Percentiles rank a stretch among this genome's conserved stretches.
Conservation (phyloP, 2,329 filamentous ascomycete genomes). For the Exserohilum rostratum region DNA sequence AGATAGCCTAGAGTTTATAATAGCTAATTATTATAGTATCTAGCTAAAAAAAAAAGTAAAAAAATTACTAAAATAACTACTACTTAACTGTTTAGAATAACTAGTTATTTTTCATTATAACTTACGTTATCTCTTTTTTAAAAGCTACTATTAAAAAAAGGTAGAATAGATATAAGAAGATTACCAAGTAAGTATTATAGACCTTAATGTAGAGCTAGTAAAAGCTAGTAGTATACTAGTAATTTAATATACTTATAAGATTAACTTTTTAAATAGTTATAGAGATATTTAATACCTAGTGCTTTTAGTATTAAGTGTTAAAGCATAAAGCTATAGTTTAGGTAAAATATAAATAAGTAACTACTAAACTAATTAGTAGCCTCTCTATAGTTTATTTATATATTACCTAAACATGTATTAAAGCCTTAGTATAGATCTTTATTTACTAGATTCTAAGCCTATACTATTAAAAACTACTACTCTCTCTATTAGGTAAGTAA, state of each 20-base stretch:
- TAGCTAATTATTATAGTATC: constrained; percentile 5
- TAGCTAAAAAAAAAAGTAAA: constrained; percentile 1
- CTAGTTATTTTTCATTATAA: constrained; percentile 7
- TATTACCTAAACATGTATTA: background rate
- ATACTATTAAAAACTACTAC: background rate
- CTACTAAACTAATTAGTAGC: background rate
- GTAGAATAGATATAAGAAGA: no score
- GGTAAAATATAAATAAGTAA: constrained; percentile 2
- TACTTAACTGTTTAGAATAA: constrained; percentile 4
- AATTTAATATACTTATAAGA: background rate
- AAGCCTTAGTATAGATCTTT: background rate
- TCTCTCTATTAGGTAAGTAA: no score
- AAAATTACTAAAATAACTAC: constrained; percentile 9
- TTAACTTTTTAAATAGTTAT: background rate
- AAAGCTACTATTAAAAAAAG: background rate
- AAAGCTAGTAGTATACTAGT: no score
- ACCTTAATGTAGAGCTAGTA: no score
- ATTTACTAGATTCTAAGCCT: background rate
- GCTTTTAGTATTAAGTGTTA: background rate
- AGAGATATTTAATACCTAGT: background rate
- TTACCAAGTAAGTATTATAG: no score
- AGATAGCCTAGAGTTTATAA: constrained; percentile 9
- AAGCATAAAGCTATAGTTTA: background rate
- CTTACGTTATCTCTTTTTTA: background rate
- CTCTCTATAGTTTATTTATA: constrained; percentile 3